phyloP scores from a whole-genome alignment of 2,329 filamentous ascomycete genomes.

The Colletotrichum sp. region DNA sequence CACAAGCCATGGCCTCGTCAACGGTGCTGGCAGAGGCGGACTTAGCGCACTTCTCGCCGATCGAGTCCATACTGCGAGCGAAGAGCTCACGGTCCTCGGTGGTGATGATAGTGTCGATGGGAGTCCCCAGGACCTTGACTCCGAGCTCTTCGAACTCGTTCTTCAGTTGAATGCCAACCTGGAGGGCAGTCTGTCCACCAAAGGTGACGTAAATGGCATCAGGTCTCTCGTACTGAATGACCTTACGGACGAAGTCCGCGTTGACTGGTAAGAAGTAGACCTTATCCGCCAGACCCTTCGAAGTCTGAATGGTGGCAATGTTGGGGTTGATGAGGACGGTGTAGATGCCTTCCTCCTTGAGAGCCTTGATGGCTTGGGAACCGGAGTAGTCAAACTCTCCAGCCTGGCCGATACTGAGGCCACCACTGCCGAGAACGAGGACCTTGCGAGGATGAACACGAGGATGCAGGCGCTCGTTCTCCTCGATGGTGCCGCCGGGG shows the following conservation, averaged over 20 bases:
- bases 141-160: slow-evolving; percentile 94
- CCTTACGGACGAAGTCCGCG: slow-evolving; percentile 95
- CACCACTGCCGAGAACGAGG: slow-evolving; percentile 90
- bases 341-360: slow-evolving; percentile 98
- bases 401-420: slow-evolving; percentile 95
- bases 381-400: slow-evolving; percentile 99
- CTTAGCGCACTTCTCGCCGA: slow-evolving; percentile 97
- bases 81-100: slow-evolving; percentile 98
- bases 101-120: slow-evolving; percentile 97
- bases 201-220: slow-evolving; percentile 99
- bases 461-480: slow-evolving; percentile 78
- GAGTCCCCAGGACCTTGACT: slow-evolving; percentile 93
- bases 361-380: slow-evolving; percentile 95
- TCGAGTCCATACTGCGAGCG: slow-evolving; percentile 97
- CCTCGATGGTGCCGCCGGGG: slow-evolving; percentile 80
- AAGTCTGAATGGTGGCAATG: slow-evolving; percentile 98
- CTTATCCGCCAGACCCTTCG: slow-evolving; percentile 96
- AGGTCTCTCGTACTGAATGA: slow-evolving; percentile 91
- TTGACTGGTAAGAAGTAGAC: slow-evolving; percentile 99
- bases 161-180: slow-evolving; percentile 95
- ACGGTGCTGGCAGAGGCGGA: slow-evolving; percentile 90
- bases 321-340: slow-evolving; percentile 99
- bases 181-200: slow-evolving; percentile 95
- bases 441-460: slow-evolving; percentile 91
- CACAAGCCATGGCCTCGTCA: slow-evolving; percentile 86